Conservation (phyloP, 83 land plant genomes). For the Thuja plicata region DNA sequence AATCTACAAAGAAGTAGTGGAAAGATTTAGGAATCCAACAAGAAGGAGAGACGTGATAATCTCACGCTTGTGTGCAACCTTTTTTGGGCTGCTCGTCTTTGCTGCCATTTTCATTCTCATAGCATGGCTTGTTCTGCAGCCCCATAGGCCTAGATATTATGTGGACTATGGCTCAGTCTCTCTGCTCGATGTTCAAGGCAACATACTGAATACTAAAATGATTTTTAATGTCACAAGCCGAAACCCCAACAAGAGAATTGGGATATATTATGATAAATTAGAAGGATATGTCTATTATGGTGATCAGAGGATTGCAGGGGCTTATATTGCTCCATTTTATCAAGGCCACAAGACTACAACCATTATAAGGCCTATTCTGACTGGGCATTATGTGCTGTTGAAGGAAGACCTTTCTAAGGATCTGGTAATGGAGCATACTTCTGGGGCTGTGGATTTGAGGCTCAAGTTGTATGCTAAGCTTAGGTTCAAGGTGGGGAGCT, state of each 20-base stretch:
- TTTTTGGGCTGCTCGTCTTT: not conserved
- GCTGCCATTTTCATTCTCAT: not conserved
- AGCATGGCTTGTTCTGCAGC: conserved; percentile 50
- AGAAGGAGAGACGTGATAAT: not conserved
- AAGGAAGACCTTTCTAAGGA: conserved; percentile 21
- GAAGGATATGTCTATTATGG: conserved; percentile 30
- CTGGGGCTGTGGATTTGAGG: conserved; percentile 35
- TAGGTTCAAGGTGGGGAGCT: conserved; percentile 41
- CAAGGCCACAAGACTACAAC: conserved; percentile 54
- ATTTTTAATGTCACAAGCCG: conserved; percentile 41
- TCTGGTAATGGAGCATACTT: conserved; percentile 14
- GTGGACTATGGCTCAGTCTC: conserved; percentile 33
- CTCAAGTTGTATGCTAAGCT: conserved; percentile 34
- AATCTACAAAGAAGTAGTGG: not conserved
- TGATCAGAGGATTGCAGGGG: conserved; percentile 23
- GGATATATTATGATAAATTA: conserved; percentile 43
- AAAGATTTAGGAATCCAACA: not conserved
- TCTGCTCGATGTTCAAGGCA: not conserved
- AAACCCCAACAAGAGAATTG: conserved; percentile 49
- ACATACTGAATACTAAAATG: conserved; percentile 15
- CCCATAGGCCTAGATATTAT: conserved; percentile 54
- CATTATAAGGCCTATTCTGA: conserved; percentile 7
- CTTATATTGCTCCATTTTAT: conserved; percentile 36
- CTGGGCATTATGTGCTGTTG: conserved; percentile 25
- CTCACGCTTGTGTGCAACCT: not conserved